Evolutionary conservation across 768 basidiomycete species (phyloP).

Genomic region (Rossbeevera mucosa): DNA sequence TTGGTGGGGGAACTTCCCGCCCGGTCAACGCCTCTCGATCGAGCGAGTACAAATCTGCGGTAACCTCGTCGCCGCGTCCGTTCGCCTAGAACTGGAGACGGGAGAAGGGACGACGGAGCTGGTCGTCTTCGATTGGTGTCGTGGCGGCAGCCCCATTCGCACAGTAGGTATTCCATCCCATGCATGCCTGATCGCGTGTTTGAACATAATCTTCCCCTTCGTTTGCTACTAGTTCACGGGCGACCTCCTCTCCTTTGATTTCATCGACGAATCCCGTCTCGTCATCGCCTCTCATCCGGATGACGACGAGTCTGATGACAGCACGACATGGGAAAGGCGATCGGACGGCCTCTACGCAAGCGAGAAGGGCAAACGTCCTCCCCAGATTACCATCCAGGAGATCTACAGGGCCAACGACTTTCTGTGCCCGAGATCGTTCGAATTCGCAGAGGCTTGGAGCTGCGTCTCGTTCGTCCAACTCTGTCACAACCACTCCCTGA

Average conservation of each 20-base stretch:
- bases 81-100: conserved; percentile 29
- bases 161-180: conserved; percentile 16
- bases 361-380: conserved; percentile 31
- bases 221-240: conserved; percentile 20
- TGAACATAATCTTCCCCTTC: neutral
- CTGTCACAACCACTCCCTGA: conserved; percentile 43
- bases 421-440: conserved; percentile 34
- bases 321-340: conserved; percentile 25
- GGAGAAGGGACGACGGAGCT: conserved; percentile 32
- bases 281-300: conserved; percentile 29
- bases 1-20: conserved; percentile 32
- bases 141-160: conserved; percentile 25
- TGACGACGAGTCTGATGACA: conserved; percentile 31
- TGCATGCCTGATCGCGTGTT: neutral
- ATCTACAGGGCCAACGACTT: conserved; percentile 12
- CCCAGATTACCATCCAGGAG: conserved; percentile 25
- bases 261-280: conserved; percentile 25
- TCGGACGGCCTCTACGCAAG: conserved; percentile 29
- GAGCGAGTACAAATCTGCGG: conserved; percentile 29
- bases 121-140: conserved; percentile 28
- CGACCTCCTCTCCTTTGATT: conserved; percentile 31
- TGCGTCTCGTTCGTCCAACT: conserved; percentile 42
- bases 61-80: conserved; percentile 20
- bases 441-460: conserved; percentile 52
- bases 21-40: conserved; percentile 30